Evolutionary conservation across 2,329 filamentous ascomycete species (phyloP).

Genomic region (Aspergillus pseudotamarii): DNA sequence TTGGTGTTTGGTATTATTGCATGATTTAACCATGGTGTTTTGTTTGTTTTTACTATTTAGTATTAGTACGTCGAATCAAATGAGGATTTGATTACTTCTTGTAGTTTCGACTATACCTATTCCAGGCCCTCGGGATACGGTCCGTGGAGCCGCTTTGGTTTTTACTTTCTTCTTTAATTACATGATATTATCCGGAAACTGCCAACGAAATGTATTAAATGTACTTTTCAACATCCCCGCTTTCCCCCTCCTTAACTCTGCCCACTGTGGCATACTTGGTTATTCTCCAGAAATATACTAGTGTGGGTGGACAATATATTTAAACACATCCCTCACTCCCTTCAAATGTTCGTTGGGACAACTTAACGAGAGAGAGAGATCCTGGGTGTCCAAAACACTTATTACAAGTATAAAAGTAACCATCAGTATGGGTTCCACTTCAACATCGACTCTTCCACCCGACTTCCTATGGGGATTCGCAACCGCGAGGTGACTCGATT

Average conservation of each 20-base stretch:
- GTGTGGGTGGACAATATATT: not conserved
- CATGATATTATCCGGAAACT: not conserved
- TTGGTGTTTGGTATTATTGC: not conserved
- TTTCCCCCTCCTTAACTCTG: conserved; percentile 6
- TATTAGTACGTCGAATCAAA: not conserved
- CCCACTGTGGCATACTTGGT: too few species aligned
- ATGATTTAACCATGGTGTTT: not conserved
- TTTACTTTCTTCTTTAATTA: conserved; percentile 11
- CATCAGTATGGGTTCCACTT: conserved; percentile 29
- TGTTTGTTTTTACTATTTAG: not conserved
- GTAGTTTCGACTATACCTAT: conserved; percentile 1
- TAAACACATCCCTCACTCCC: conserved; percentile 23
- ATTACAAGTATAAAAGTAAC: not conserved
- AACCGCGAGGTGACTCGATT: conserved; percentile 63
- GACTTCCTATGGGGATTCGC: conserved; percentile 82
- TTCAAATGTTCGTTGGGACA: conserved; percentile 6
- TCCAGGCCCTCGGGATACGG: conserved; percentile 17
- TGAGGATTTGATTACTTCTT: not conserved
- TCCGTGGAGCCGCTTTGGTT: conserved; percentile 19
- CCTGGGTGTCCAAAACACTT: not conserved
- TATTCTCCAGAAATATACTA: not conserved
- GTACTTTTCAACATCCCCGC: conserved; percentile 7
- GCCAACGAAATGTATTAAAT: conserved; percentile 1
- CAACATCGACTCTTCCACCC: conserved; percentile 54
- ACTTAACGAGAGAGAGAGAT: not conserved